Percentiles rank a stretch among this genome's conserved stretches.
Conservation (phyloP, 2,329 filamentous ascomycete genomes). For the Aspergillus tamarii region DNA sequence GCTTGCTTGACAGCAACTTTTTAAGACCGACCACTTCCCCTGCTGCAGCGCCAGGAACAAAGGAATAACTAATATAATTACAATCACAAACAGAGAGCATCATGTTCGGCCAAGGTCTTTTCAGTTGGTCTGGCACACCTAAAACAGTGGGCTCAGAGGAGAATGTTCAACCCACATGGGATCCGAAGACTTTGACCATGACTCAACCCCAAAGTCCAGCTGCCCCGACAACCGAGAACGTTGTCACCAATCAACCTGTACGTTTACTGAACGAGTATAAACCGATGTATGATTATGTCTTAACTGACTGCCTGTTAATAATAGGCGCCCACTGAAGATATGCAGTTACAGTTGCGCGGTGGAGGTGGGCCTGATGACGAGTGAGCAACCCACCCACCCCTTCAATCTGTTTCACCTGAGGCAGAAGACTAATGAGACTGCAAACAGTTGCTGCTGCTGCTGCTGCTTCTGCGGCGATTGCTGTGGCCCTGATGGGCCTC, state of each 20-base stretch:
- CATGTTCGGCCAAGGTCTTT: neutral
- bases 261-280: neutral
- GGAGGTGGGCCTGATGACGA: constrained; percentile 12
- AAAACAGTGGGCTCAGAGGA: neutral
- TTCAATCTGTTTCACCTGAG: neutral
- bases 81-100: neutral
- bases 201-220: constrained; percentile 7
- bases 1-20: neutral
- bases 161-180: constrained; percentile 6
- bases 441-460: constrained; percentile 10
- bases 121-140: constrained; percentile 10
- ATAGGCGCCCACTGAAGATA: neutral
- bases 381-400: neutral
- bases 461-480: constrained; percentile 12
- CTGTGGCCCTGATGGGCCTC: constrained; percentile 9
- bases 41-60: neutral
- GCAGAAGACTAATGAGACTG: neutral
- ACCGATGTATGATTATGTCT: neutral
- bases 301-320: neutral
- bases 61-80: neutral
- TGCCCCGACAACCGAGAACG: neutral
- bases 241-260: constrained; percentile 10
- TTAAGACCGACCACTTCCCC: neutral
- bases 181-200: constrained; percentile 10
- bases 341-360: constrained; percentile 7